phyloP scores from a whole-genome alignment of 345 rosid genomes.

The Fremontodendron californicum region DNA sequence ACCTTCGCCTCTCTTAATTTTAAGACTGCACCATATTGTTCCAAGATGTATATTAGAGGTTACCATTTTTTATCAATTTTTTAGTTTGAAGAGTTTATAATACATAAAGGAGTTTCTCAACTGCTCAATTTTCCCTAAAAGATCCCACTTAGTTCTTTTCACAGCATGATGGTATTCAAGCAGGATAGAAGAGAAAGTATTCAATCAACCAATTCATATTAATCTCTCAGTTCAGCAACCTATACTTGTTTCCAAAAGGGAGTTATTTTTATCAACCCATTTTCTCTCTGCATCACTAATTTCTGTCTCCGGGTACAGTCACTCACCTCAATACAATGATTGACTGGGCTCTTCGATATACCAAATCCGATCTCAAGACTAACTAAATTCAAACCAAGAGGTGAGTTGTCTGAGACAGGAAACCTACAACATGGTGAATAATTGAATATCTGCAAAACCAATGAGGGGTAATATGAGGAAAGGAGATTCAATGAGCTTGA shows the following conservation, averaged over 20 bases:
- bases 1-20: neutral
- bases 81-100: slow-evolving; percentile 10
- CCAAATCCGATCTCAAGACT: neutral
- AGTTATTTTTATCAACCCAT: neutral
- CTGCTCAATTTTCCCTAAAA: neutral
- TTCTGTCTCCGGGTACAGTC: no score
- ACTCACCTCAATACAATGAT: no score
- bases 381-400: neutral
- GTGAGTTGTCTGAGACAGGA: neutral
- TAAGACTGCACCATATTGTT: neutral
- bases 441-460: neutral
- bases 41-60: slow-evolving; percentile 5
- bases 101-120: neutral
- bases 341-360: neutral
- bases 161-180: neutral
- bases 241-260: neutral
- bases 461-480: neutral
- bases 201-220: neutral
- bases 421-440: neutral
- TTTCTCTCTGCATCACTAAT: neutral
- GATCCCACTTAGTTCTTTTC: neutral
- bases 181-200: neutral
- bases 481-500: neutral
- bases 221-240: neutral
- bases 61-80: neutral